These are phyloP conservation scores for Thraustochytrium striatum DNA, from an alignment of 352 stramenopile genomes.

Conservation along the genomic window DNA sequence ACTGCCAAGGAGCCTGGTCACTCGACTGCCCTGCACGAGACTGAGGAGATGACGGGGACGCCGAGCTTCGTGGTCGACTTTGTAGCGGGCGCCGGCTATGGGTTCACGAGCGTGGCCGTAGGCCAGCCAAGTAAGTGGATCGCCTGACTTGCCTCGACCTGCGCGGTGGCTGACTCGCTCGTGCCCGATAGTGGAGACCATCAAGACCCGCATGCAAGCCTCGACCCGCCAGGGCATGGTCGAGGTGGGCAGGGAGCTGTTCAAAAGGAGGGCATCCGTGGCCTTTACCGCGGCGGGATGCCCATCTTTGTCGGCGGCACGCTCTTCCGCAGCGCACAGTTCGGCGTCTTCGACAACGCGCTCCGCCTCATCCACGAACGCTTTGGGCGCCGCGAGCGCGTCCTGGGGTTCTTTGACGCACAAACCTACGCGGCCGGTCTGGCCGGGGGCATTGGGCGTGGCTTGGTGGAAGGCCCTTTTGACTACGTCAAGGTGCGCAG, in stretches of 20 bases:
- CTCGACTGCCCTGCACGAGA: no score
- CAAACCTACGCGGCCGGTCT: slow-evolving; percentile 63
- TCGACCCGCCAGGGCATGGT: slow-evolving; percentile 30
- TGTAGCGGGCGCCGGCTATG: slow-evolving; percentile 59
- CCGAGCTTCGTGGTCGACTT: slow-evolving; percentile 53
- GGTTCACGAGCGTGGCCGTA: slow-evolving; percentile 58
- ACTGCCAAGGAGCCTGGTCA: no score
- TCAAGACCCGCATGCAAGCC: slow-evolving; percentile 60
- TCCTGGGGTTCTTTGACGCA: slow-evolving; percentile 53
- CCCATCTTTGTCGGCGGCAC: slow-evolving; percentile 63
- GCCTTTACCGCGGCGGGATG: slow-evolving; percentile 63
- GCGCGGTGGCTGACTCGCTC: neutral
- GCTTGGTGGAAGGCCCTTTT: slow-evolving; percentile 63
- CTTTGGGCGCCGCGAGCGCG: slow-evolving; percentile 6
- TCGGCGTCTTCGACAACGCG: slow-evolving; percentile 57
- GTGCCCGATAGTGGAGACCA: slow-evolving; percentile 55
- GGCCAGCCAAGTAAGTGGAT: slow-evolving; percentile 53
- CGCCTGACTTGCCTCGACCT: neutral
- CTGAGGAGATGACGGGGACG: no score
- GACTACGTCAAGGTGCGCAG: slow-evolving; percentile 67
- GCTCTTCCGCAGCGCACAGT: slow-evolving; percentile 67
- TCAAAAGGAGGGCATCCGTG: slow-evolving; percentile 57
- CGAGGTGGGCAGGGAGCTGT: slow-evolving; percentile 56
- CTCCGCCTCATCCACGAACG: slow-evolving; percentile 52
- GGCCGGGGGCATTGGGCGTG: slow-evolving; percentile 61